A percentile compares a stretch with the other conserved stretches of the same genome.
Conservation (phyloP, 148 eudicot genomes). For the Fallopia convolvulus region DNA sequence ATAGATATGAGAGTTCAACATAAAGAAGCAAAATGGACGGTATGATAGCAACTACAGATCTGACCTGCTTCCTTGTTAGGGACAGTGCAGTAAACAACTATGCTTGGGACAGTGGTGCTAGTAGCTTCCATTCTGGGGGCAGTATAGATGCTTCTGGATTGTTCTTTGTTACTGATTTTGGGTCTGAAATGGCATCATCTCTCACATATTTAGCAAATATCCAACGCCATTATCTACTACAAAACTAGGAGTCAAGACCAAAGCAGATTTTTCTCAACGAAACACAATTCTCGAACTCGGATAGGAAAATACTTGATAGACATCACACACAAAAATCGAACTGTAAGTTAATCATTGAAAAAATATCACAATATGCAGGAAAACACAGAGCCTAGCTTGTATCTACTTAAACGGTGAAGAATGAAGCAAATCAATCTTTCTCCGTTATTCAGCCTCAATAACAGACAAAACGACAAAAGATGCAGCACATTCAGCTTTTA, state of each 20-base stretch:
- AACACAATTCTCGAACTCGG: not conserved
- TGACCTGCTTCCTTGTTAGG: constrained; percentile 92
- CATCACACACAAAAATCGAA: not conserved
- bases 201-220: not conserved
- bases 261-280: not conserved
- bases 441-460: not conserved
- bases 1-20: not conserved
- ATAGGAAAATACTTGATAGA: not conserved
- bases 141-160: constrained; percentile 27
- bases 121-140: constrained; percentile 40
- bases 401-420: not conserved
- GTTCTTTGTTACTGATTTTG: constrained; percentile 23
- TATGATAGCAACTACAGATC: not conserved
- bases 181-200: constrained; percentile 30
- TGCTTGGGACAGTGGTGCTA: constrained; percentile 67
- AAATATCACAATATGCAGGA: not conserved
- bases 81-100: constrained; percentile 90
- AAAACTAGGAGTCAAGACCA: not conserved
- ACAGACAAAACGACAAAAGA: not conserved
- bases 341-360: too few species aligned
- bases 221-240: not conserved
- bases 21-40: not conserved
- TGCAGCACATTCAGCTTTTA: not conserved
- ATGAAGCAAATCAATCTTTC: not conserved
- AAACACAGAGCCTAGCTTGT: not conserved